phyloP scores from a whole-genome alignment of 352 stramenopile species.

The Phytophthora niederhauseri region DNA sequence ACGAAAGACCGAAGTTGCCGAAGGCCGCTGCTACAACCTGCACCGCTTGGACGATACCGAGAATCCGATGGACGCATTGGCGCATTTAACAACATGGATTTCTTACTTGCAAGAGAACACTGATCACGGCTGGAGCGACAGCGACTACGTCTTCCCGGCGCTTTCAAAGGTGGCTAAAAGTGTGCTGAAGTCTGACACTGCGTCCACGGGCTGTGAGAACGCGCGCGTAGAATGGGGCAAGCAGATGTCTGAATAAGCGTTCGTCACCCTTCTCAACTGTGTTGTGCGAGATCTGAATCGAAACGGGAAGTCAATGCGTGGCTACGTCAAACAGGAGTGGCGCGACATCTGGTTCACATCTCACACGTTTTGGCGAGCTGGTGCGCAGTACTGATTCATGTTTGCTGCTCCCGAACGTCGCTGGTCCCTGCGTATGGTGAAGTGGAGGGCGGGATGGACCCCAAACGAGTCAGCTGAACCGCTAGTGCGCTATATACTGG shows the following conservation, averaged over 20 bases:
- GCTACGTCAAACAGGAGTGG: constrained; percentile 8
- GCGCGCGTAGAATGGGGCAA: constrained; percentile 17
- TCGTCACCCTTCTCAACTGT: constrained; percentile 18
- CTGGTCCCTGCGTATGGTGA: constrained; percentile 14
- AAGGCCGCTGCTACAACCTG: constrained; percentile 17
- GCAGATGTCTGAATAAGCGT: constrained; percentile 14
- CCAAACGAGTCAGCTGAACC: constrained; percentile 19
- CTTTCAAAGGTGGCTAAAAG: constrained; percentile 12
- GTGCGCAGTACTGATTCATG: constrained; percentile 24
- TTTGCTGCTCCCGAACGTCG: constrained; percentile 10
- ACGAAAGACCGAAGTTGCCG: constrained; percentile 7
- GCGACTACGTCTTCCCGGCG: constrained; percentile 12
- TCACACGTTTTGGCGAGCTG: constrained; percentile 13
- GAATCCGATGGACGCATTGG: constrained; percentile 3
- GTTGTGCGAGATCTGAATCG: constrained; percentile 8
- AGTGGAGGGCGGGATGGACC: constrained; percentile 18
- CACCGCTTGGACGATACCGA: constrained; percentile 2
- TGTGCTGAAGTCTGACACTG: constrained; percentile 2
- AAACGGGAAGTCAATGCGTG: not conserved
- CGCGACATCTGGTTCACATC: constrained; percentile 20
- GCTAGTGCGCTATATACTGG: constrained; percentile 12
- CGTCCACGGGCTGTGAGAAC: constrained; percentile 9
- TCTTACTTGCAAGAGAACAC: constrained; percentile 3
- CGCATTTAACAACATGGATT: not conserved
- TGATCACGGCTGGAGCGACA: constrained; percentile 13